Conservation (phyloP, 352 stramenopile species). For the Pythium rishiriense region DNA sequence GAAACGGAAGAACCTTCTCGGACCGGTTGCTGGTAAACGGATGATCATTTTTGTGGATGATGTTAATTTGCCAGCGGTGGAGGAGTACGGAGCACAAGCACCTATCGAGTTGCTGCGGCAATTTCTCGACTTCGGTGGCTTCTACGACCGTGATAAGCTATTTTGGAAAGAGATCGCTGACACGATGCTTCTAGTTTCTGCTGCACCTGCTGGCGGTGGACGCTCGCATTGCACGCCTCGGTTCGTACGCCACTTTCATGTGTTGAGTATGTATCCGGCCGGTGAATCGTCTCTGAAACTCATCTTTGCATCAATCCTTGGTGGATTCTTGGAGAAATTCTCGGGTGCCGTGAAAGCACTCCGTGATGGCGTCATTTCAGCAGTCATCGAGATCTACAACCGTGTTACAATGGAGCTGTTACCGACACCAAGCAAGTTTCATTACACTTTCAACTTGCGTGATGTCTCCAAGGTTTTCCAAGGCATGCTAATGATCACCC, state of each 20-base stretch:
- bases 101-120: conserved; percentile 94
- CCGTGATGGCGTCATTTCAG: conserved; percentile 80
- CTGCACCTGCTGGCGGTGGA: conserved; percentile 89
- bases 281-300: conserved; percentile 86
- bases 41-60: conserved; percentile 96
- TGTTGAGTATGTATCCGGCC: conserved; percentile 93
- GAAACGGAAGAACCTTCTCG: conserved; percentile 94
- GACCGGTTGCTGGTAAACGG: conserved; percentile 82
- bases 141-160: conserved; percentile 96
- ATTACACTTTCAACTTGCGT: conserved; percentile 96
- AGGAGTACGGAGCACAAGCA: conserved; percentile 94
- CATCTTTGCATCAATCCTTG: conserved; percentile 94
- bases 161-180: conserved; percentile 97
- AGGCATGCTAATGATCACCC: conserved; percentile 93
- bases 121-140: conserved; percentile 94
- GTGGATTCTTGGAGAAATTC: conserved; percentile 91
- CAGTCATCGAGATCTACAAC: conserved; percentile 94
- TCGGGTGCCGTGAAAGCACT: conserved; percentile 78
- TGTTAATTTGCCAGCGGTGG: conserved; percentile 93
- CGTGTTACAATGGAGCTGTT: conserved; percentile 90
- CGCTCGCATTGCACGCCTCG: conserved; percentile 87
- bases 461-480: conserved; percentile 97
- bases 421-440: conserved; percentile 92
- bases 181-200: conserved; percentile 89
- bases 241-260: conserved; percentile 95